phyloP scores from a whole-genome alignment of 768 basidiomycete genomes.

The Mycena alexandri region DNA sequence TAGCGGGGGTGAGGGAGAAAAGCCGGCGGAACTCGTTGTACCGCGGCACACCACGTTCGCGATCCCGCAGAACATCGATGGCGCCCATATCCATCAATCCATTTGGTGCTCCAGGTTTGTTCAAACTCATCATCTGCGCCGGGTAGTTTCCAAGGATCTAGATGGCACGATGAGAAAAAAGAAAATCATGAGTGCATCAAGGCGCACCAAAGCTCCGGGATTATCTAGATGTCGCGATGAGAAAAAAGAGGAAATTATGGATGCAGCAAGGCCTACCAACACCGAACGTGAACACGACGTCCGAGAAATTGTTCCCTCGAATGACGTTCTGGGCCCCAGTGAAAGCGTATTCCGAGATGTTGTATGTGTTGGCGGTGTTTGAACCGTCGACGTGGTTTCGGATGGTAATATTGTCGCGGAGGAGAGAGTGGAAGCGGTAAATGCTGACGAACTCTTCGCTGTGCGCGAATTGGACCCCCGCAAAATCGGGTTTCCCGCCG shows the following conservation, averaged over 20 bases:
- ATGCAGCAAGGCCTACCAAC: neutral
- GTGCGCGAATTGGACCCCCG: conserved; percentile 34
- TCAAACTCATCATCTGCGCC: conserved; percentile 17
- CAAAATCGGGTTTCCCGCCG: conserved; percentile 30
- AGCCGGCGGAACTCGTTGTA: conserved; percentile 34
- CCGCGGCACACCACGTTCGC: conserved; percentile 34
- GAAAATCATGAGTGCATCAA: neutral
- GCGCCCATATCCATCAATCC: conserved; percentile 28
- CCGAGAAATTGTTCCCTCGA: conserved; percentile 27
- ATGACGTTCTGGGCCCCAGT: conserved; percentile 24
- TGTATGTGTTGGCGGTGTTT: conserved; percentile 23
- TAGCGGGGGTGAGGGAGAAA: conserved; percentile 29
- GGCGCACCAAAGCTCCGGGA: conserved; percentile 25
- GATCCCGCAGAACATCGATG: conserved; percentile 32
- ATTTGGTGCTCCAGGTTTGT: conserved; percentile 23
- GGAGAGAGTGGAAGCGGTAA: conserved; percentile 33
- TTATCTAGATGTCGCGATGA: neutral
- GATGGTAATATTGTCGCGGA: conserved; percentile 33
- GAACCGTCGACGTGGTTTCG: conserved; percentile 24
- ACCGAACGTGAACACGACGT: conserved; percentile 34
- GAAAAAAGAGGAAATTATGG: neutral
- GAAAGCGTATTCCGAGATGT: conserved; percentile 32
- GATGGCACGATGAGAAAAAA: neutral
- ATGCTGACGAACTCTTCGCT: conserved; percentile 35
- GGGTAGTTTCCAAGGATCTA: conserved; percentile 31